These are phyloP conservation scores for Dissophora ornata DNA, from an alignment of 192 early-diverging fungal species.

Conservation along the genomic window DNA sequence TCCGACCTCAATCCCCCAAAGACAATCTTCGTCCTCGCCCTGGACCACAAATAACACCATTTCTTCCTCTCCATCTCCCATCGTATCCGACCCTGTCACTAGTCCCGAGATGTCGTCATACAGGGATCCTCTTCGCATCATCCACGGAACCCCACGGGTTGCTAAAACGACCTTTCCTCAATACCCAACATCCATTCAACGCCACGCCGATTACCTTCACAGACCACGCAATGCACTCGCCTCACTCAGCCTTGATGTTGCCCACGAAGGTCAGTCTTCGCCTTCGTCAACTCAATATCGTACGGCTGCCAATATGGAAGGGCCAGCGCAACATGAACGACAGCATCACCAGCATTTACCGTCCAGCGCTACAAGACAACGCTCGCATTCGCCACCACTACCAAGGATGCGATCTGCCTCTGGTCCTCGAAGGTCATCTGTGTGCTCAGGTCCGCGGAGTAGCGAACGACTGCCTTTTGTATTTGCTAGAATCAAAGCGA, in stretches of 20 bases:
- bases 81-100: background rate
- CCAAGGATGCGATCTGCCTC: background rate
- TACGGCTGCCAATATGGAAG: background rate
- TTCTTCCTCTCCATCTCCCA: background rate
- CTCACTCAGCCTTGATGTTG: background rate
- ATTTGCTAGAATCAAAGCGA: slow-evolving; percentile 44
- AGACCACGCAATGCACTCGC: background rate
- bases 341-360: background rate
- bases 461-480: slow-evolving; percentile 19
- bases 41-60: background rate
- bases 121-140: slow-evolving; percentile 21
- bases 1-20: background rate
- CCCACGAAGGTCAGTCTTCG: background rate
- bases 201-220: too few species aligned
- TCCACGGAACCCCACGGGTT: slow-evolving; percentile 16
- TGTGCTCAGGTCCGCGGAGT: slow-evolving; percentile 33
- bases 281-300: background rate
- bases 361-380: background rate
- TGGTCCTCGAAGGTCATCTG: slow-evolving; percentile 20
- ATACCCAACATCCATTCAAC: background rate
- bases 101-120: slow-evolving; percentile 10
- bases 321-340: background rate
- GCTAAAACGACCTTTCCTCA: background rate
- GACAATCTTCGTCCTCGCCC: background rate
- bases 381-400: background rate